phyloP scores from a whole-genome alignment of 345 rosid genomes.

The Lagerstroemia speciosa region DNA sequence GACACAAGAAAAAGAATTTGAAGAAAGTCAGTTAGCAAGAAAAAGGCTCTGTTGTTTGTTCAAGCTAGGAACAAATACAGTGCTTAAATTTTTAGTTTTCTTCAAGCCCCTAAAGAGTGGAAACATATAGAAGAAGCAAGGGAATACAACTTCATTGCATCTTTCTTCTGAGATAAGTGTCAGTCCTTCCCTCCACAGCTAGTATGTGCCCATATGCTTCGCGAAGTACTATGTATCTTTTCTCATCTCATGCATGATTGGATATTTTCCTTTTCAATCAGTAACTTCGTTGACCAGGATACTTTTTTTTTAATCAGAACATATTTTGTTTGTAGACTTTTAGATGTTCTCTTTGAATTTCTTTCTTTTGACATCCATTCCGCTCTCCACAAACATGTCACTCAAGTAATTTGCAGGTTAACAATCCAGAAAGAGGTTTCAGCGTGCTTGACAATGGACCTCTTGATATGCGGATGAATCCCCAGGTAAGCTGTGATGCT shows the following conservation, averaged over 20 bases:
- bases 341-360: background rate
- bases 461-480: conserved; percentile 98
- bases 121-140: no score
- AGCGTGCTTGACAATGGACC: conserved; percentile 76
- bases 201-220: no score
- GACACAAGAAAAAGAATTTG: no score
- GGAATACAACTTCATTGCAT: no score
- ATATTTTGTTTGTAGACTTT: background rate
- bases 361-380: background rate
- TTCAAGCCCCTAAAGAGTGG: no score
- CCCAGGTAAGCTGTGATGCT: conserved; percentile 40
- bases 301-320: background rate
- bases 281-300: background rate
- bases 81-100: no score
- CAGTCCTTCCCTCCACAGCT: no score
- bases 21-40: no score
- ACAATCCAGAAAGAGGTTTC: conserved; percentile 84
- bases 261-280: no score
- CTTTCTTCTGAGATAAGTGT: no score
- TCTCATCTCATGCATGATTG: background rate
- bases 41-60: background rate
- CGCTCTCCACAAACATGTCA: background rate
- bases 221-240: no score
- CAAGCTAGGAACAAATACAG: no score
- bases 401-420: conserved; percentile 38